A percentile compares a stretch with the other conserved stretches of the same genome.
These are phyloP conservation scores for Pseudonitzschia multiseries DNA, from an alignment of 108 stramenopile genomes.

Conservation along the genomic window DNA sequence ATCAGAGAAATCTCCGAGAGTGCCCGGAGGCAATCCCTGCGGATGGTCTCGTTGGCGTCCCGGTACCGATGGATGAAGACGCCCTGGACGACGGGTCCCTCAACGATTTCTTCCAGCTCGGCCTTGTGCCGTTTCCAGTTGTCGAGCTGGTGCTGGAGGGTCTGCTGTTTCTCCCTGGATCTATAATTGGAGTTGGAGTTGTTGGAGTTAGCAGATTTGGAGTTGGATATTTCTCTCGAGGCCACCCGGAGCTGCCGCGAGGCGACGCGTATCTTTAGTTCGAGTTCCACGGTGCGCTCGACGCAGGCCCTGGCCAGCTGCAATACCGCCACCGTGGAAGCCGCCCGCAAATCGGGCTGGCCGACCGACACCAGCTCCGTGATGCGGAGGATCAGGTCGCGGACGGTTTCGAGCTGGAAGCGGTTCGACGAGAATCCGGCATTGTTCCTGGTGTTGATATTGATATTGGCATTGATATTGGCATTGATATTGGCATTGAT, in stretches of 20 bases:
- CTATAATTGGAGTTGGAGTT: too few relatives aligned
- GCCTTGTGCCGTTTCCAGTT: constrained; percentile 51
- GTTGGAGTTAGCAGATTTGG: too few relatives aligned
- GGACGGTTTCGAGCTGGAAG: constrained; percentile 69
- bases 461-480: too few relatives aligned
- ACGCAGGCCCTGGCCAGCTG: constrained; percentile 60
- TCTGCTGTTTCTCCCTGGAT: constrained; percentile 44
- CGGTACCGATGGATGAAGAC: constrained; percentile 82
- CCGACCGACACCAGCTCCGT: constrained; percentile 71
- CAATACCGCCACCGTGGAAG: constrained; percentile 63
- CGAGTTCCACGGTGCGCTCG: constrained; percentile 51
- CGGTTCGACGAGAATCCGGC: constrained; percentile 37
- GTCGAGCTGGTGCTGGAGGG: constrained; percentile 55
- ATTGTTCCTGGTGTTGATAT: too few relatives aligned
- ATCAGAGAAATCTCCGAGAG: constrained; percentile 60
- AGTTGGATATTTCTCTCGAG: constrained; percentile 16
- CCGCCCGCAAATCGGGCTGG: constrained; percentile 80
- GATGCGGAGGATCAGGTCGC: constrained; percentile 54
- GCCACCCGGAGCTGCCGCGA: constrained; percentile 56
- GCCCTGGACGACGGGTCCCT: constrained; percentile 51
- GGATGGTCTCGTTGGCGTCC: constrained; percentile 75
- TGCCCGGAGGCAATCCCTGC: constrained; percentile 61
- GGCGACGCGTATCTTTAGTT: constrained; percentile 50
- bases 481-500: too few relatives aligned
- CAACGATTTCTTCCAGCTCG: constrained; percentile 65